A percentile compares a stretch with the other conserved stretches of the same genome.
Evolutionary conservation across 805 yeast genomes (phyloP).

Genomic region (Metschnikowia shivogae): DNA sequence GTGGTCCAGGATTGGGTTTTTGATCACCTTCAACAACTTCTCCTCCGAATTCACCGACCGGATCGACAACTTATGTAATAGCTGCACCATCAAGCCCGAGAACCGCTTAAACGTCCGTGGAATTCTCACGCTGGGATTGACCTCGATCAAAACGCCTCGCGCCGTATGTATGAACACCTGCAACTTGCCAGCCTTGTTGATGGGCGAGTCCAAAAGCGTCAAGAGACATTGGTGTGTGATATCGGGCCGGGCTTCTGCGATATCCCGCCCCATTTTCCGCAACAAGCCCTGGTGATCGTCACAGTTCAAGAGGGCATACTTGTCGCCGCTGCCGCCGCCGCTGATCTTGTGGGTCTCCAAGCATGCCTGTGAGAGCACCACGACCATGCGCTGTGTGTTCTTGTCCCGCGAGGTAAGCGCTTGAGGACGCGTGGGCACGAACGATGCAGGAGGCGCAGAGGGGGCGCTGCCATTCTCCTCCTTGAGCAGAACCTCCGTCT

Average conservation of each 20-base stretch:
- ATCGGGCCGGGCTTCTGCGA: constrained; percentile 98
- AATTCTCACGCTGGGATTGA: constrained; percentile 92
- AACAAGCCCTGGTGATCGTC: constrained; percentile 97
- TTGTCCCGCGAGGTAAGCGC: constrained; percentile 82
- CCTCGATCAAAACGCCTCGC: constrained; percentile 89
- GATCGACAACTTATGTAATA: constrained; percentile 86
- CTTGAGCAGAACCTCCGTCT: background rate
- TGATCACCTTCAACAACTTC: constrained; percentile 86
- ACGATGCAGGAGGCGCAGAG: constrained; percentile 46
- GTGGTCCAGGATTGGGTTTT: constrained; percentile 96
- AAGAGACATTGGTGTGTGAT: constrained; percentile 96
- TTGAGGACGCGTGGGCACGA: constrained; percentile 84
- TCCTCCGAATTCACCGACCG: constrained; percentile 95
- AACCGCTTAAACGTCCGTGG: constrained; percentile 98
- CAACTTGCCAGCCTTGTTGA: constrained; percentile 93
- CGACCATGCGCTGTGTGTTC: constrained; percentile 79
- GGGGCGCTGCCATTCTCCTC: background rate
- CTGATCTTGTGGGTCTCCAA: constrained; percentile 90
- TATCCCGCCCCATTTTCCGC: constrained; percentile 94
- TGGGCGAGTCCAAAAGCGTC: constrained; percentile 93
- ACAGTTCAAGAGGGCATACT: constrained; percentile 90
- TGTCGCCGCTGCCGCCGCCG: constrained; percentile 69
- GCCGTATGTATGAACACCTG: constrained; percentile 97
- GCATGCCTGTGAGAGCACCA: constrained; percentile 94
- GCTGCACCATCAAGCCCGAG: constrained; percentile 96